phyloP scores from a whole-genome alignment of 352 stramenopile genomes.

The Globisporangium solare region DNA sequence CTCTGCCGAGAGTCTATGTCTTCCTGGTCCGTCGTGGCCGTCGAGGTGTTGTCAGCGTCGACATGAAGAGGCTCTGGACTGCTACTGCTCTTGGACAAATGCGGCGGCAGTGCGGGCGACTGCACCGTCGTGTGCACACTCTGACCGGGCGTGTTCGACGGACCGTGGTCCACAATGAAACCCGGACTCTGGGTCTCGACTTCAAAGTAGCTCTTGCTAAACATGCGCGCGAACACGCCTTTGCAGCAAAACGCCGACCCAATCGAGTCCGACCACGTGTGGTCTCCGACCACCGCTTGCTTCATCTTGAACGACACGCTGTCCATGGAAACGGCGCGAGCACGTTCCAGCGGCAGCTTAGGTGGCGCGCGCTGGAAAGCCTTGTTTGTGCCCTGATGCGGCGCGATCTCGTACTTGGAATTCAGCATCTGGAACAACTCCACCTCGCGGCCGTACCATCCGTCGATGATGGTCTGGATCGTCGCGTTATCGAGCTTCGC shows the following conservation, averaged over 20 bases:
- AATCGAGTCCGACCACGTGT: slow-evolving; percentile 51
- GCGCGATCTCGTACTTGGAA: slow-evolving; percentile 79
- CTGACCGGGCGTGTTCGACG: slow-evolving; percentile 65
- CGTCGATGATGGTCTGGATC: slow-evolving; percentile 84
- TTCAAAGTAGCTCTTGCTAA: slow-evolving; percentile 75
- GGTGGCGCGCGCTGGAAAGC: slow-evolving; percentile 31
- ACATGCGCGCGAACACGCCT: slow-evolving; percentile 41
- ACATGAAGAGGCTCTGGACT: slow-evolving; percentile 23
- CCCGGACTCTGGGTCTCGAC: slow-evolving; percentile 73
- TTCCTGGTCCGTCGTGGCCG: slow-evolving; percentile 30
- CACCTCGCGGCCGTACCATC: slow-evolving; percentile 78
- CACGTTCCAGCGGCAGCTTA: slow-evolving; percentile 46
- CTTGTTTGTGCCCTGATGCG: slow-evolving; percentile 67
- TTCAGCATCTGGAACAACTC: slow-evolving; percentile 88
- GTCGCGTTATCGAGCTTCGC: slow-evolving; percentile 81
- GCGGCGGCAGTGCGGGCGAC: slow-evolving; percentile 45
- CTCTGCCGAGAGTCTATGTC: slow-evolving; percentile 31
- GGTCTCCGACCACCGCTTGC: slow-evolving; percentile 44
- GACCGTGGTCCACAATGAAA: slow-evolving; percentile 39
- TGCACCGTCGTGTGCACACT: slow-evolving; percentile 42
- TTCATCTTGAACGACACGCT: slow-evolving; percentile 51
- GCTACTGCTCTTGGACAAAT: slow-evolving; percentile 33
- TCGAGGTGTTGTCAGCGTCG: slow-evolving; percentile 31
- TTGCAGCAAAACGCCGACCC: slow-evolving; percentile 72
- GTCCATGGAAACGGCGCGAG: slow-evolving; percentile 54